Evolutionary conservation across 2,329 filamentous ascomycete genomes (phyloP).

Genomic region (Alternaria atra): DNA sequence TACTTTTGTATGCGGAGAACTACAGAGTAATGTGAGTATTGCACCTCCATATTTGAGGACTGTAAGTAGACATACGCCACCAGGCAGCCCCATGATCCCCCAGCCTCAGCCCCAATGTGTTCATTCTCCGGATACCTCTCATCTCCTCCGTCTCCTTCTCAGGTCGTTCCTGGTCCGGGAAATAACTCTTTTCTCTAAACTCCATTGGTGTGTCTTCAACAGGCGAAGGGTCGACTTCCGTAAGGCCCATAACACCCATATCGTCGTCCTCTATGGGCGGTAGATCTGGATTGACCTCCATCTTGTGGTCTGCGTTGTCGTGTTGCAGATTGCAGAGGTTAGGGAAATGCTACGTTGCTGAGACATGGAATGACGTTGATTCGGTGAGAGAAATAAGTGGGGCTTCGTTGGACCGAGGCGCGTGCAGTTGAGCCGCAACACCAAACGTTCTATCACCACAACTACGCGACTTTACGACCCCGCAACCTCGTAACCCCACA

Average conservation of each 20-base stretch:
- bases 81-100: constrained; percentile 77
- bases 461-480: neutral
- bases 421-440: constrained; percentile 21
- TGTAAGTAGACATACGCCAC: constrained; percentile 67
- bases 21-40: constrained; percentile 45
- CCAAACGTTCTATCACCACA: constrained; percentile 8
- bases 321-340: constrained; percentile 11
- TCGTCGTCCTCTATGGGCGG: constrained; percentile 39
- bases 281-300: constrained; percentile 25
- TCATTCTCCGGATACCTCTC: constrained; percentile 26
- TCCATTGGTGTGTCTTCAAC: constrained; percentile 67
- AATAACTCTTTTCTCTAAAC: constrained; percentile 61
- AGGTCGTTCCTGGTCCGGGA: constrained; percentile 36
- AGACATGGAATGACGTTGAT: constrained; percentile 44
- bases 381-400: constrained; percentile 23
- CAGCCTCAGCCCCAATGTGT: constrained; percentile 60
- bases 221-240: constrained; percentile 83
- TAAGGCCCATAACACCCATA: constrained; percentile 70
- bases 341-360: constrained; percentile 32
- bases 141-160: constrained; percentile 19
- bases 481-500: neutral
- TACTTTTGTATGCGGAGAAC: constrained; percentile 84
- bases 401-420: constrained; percentile 29
- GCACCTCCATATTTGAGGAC: neutral
- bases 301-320: constrained; percentile 14